Percentiles rank a stretch among this genome's conserved stretches.
phyloP scores from a whole-genome alignment of 192 early-diverging fungal genomes.

The Backusella liffmaniae region DNA sequence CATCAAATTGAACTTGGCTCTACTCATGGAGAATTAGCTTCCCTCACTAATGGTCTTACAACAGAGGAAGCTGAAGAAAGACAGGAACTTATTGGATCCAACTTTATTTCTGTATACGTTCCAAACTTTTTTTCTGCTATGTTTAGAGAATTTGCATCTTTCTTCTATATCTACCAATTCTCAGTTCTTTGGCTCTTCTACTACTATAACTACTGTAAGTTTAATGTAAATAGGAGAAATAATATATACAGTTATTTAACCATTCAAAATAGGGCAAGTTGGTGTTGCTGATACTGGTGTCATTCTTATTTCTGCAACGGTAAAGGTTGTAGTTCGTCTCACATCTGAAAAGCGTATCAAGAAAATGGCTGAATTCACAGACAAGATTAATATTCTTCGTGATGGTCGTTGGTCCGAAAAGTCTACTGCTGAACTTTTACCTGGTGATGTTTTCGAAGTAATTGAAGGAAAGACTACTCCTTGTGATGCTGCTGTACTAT shows the following conservation, averaged over 20 bases:
- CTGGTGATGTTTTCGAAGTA: slow-evolving; percentile 69
- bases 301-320: slow-evolving; percentile 47
- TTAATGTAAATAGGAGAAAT: neutral
- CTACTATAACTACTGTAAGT: slow-evolving; percentile 46
- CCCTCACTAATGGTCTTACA: slow-evolving; percentile 45
- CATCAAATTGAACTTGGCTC: slow-evolving; percentile 55
- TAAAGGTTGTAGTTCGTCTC: slow-evolving; percentile 51
- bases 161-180: slow-evolving; percentile 58
- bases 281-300: slow-evolving; percentile 52
- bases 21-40: slow-evolving; percentile 40
- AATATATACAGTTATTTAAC: neutral
- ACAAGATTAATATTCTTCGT: slow-evolving; percentile 50
- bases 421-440: slow-evolving; percentile 56
- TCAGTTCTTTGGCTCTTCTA: slow-evolving; percentile 52
- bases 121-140: slow-evolving; percentile 55
- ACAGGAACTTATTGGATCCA: slow-evolving; percentile 62
- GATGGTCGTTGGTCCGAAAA: slow-evolving; percentile 53
- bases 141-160: slow-evolving; percentile 54
- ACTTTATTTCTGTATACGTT: slow-evolving; percentile 65
- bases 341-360: slow-evolving; percentile 54
- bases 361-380: slow-evolving; percentile 55
- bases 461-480: slow-evolving; percentile 42
- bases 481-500: slow-evolving; percentile 48
- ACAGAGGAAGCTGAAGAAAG: slow-evolving; percentile 51
- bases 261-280: slow-evolving; percentile 32